Evolutionary conservation across 441 rosid genomes (phyloP), one percentile per base, ranked within the genome.

Genomic region (Breynia disticha): DNA sequence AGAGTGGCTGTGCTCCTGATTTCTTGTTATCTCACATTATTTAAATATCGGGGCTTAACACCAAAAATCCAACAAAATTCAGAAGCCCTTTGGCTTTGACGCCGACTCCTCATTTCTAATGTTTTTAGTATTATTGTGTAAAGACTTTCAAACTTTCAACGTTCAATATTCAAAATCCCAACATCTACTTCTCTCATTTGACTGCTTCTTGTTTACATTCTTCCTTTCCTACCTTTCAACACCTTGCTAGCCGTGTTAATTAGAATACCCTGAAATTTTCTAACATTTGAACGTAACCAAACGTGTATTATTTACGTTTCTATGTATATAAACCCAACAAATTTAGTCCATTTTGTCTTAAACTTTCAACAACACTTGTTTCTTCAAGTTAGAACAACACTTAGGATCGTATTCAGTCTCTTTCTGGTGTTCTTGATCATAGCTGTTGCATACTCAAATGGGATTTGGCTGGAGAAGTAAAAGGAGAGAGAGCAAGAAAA

Each of bases 381-480:
- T 28, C 8, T 28, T 0, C 7, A 28, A 28, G 35, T 28, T 28
- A 28, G 7, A 28, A 28, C 35, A 28, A 28, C 35, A 28, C 7
- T 28, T 28, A 28, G 7, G 8, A 4, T 9, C 20, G 8, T 0
- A 1, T 11, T 16, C 3, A 5, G 32, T 42, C 13, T 18, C 16
- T 11, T 10, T 19, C 5, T 0, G 0, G 14, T 3, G 0, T 11
- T 4, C 35, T 41, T 7, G 21, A 7, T 15, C n/a, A 15, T 7
- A 19, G 13, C n/a, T 41, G 15, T 41, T 41, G 13, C 44, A 11
- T 41, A 15, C 10, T 9, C 44, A 6, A 54, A 74, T 69, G 66
- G 76, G 74, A 57, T 80, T 80, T 15, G 59, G 63, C 20, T 77
- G 82, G 86, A 56, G 62, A 28, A 69, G 67, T 38, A 76, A 54